These are phyloP conservation scores for Mycogone perniciosa DNA, from an alignment of 2,329 filamentous ascomycete species.

Conservation along the genomic window DNA sequence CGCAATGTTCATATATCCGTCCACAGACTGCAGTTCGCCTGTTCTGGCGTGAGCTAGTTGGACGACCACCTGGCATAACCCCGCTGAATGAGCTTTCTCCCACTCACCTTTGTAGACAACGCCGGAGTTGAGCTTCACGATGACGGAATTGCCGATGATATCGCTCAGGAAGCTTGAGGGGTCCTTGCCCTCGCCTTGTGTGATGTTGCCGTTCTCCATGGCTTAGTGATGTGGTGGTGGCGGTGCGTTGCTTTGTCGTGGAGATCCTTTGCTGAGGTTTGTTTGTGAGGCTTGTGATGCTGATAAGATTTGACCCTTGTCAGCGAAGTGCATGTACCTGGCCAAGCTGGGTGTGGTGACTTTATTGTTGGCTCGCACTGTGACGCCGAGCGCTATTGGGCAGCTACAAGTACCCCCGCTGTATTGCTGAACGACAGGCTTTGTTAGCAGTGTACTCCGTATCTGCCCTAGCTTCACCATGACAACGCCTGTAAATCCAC, in stretches of 20 bases:
- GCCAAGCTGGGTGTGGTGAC: background rate
- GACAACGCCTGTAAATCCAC: constrained; percentile 7
- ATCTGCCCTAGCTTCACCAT: constrained; percentile 4
- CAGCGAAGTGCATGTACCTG: background rate
- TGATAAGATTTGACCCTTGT: constrained; percentile 5
- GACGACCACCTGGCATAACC: too few relatives aligned
- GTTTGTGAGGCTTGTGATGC: background rate
- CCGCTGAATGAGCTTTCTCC: background rate
- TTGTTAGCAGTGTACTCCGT: constrained; percentile 7
- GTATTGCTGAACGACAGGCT: background rate
- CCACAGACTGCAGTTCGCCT: constrained; percentile 95
- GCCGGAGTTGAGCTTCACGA: constrained; percentile 97
- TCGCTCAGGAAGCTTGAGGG: constrained; percentile 89
- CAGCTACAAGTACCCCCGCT: constrained; percentile 1
- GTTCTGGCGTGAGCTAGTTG: background rate
- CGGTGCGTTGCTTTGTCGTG: constrained; percentile 1
- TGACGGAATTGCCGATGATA: constrained; percentile 90
- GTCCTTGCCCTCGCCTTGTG: constrained; percentile 72
- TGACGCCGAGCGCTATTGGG: background rate
- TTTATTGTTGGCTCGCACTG: constrained; percentile 13
- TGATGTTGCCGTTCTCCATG: constrained; percentile 70
- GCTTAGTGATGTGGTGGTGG: constrained; percentile 13
- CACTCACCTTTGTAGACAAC: constrained; percentile 87
- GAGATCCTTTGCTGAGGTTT: background rate
- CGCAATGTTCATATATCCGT: constrained; percentile 99